Conservation (phyloP, 2,329 filamentous ascomycete genomes). For the Macroventuria anomochaeta region DNA sequence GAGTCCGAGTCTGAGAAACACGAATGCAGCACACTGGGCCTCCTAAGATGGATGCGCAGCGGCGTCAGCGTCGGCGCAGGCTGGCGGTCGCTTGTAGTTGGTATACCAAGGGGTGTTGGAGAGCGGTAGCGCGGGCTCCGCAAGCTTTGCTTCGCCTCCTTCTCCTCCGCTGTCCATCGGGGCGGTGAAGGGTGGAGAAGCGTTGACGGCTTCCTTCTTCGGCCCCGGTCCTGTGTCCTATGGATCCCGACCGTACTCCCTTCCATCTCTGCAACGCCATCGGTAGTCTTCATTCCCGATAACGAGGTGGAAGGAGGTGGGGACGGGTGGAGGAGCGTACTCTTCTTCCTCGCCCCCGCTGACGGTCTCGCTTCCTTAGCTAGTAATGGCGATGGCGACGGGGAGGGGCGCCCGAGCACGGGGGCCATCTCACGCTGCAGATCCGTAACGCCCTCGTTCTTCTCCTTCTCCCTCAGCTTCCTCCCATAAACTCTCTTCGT, state of each 20-base stretch:
- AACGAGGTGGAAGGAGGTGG: not conserved
- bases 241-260: too few relatives aligned
- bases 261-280: too few relatives aligned
- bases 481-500: not conserved
- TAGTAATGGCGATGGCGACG: not conserved
- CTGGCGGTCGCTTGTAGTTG: not conserved
- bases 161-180: too few relatives aligned
- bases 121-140: constrained; percentile 17
- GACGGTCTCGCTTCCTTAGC: not conserved
- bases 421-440: constrained; percentile 17
- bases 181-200: not conserved
- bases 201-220: not conserved
- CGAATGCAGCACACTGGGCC: constrained; percentile 15
- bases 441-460: not conserved
- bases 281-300: too few relatives aligned
- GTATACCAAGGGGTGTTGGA: constrained; percentile 21
- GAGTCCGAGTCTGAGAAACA: constrained; percentile 14
- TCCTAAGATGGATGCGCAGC: not conserved
- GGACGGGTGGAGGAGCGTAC: constrained; percentile 7
- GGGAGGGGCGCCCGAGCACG: constrained; percentile 8
- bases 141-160: too few relatives aligned
- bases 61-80: not conserved
- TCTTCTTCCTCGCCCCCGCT: not conserved
- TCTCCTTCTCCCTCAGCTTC: not conserved
- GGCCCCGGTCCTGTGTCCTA: too few relatives aligned